phyloP scores from a whole-genome alignment of 2,329 filamentous ascomycete species.

The Immersiporthe knoxdaviesiana region DNA sequence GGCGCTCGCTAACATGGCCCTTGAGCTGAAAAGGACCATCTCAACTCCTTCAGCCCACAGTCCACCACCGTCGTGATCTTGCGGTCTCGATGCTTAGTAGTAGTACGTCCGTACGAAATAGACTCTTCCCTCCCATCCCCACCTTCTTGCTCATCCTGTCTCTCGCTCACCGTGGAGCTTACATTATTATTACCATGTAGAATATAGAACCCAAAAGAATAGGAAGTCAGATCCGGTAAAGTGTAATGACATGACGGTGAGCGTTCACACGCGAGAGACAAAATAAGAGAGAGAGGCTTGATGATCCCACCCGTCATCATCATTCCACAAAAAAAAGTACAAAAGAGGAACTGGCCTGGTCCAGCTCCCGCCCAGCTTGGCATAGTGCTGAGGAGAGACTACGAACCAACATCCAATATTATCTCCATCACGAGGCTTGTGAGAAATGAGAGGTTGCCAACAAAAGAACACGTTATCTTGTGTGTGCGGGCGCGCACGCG shows the following conservation, averaged over 20 bases:
- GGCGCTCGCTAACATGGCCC: neutral
- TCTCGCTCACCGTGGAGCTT: neutral
- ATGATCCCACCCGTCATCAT: conserved; percentile 7
- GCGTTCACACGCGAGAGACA: neutral
- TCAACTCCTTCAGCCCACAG: conserved; percentile 7
- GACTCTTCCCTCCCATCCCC: neutral
- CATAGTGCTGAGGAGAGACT: conserved; percentile 22
- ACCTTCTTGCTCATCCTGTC: neutral
- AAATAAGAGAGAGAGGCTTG: neutral
- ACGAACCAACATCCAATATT: conserved; percentile 27
- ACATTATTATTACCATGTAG: too few species aligned
- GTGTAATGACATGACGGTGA: conserved; percentile 5
- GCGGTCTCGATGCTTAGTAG: neutral
- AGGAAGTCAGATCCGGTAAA: neutral
- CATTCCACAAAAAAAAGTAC: neutral
- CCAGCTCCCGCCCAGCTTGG: conserved; percentile 11
- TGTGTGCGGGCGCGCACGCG: neutral
- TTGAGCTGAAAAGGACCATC: neutral
- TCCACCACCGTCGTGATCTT: too few species aligned
- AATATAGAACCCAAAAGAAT: neutral
- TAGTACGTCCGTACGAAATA: too few species aligned
- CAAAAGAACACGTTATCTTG: neutral
- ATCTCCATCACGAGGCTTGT: conserved; percentile 19
- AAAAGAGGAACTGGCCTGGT: conserved; percentile 1
- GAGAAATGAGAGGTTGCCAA: conserved; percentile 11